Evolutionary conservation across 2,329 filamentous ascomycete genomes (phyloP).

Genomic region (Leptosphaerulina australis): DNA sequence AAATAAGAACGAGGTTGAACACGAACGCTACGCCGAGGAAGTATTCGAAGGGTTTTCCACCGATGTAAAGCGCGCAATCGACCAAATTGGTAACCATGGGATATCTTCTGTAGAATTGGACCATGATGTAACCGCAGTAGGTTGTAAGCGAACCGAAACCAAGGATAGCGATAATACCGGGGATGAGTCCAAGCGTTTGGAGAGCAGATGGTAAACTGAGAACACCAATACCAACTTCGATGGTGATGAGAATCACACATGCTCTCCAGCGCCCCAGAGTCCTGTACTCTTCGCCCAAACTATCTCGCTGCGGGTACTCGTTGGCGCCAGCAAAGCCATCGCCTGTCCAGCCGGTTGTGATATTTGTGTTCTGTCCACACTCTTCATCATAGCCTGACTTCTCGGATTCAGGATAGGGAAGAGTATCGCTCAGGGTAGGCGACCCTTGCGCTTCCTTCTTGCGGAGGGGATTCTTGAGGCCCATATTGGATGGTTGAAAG

Average conservation of each 20-base stretch:
- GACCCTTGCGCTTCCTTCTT: constrained; percentile 30
- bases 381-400: constrained; percentile 29
- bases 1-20: constrained; percentile 38
- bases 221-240: constrained; percentile 41
- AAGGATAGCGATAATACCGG: constrained; percentile 40
- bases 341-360: constrained; percentile 34
- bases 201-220: constrained; percentile 37
- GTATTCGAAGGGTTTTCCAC: constrained; percentile 35
- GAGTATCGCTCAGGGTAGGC: constrained; percentile 15
- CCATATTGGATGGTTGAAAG: constrained; percentile 25
- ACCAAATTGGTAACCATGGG: constrained; percentile 40
- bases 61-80: constrained; percentile 37
- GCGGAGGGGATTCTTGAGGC: constrained; percentile 29
- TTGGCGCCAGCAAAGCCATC: constrained; percentile 30
- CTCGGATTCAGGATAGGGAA: constrained; percentile 27
- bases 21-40: constrained; percentile 35
- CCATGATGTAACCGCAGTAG: constrained; percentile 37
- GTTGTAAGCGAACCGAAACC: constrained; percentile 35
- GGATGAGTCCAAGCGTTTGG: constrained; percentile 37
- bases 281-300: constrained; percentile 31
- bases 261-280: constrained; percentile 38
- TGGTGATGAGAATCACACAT: constrained; percentile 40
- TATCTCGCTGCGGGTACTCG: constrained; percentile 27
- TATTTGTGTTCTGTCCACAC: constrained; percentile 32
- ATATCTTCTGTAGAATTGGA: constrained; percentile 35